These are phyloP conservation scores for Penicillium sp. DNA, from an alignment of 2,329 filamentous ascomycete genomes.

Conservation along the genomic window DNA sequence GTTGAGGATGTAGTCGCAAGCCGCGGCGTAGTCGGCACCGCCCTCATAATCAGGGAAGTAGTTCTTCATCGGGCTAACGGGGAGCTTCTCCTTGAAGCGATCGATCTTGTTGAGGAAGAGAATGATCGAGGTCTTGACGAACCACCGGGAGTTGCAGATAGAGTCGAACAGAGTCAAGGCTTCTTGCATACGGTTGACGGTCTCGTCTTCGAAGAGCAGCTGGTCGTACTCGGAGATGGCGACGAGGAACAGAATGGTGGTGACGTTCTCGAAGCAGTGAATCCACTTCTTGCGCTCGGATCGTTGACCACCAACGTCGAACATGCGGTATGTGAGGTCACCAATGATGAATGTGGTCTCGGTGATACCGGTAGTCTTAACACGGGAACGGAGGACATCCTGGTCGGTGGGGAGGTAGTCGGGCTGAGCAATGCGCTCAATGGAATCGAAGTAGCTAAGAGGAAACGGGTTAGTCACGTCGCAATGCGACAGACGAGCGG, in stretches of 20 bases:
- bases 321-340: slow-evolving; percentile 94
- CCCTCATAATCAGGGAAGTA: slow-evolving; percentile 80
- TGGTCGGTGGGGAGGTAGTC: slow-evolving; percentile 96
- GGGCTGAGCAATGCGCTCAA: slow-evolving; percentile 82
- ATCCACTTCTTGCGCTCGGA: slow-evolving; percentile 99
- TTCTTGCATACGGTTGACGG: slow-evolving; percentile 76
- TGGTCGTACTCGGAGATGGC: slow-evolving; percentile 98
- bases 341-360: slow-evolving; percentile 96
- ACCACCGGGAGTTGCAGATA: slow-evolving; percentile 71
- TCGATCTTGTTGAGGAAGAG: slow-evolving; percentile 76
- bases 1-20: slow-evolving; percentile 98
- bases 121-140: slow-evolving; percentile 71
- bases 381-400: slow-evolving; percentile 91
- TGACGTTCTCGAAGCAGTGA: slow-evolving; percentile 97
- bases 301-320: slow-evolving; percentile 92
- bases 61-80: slow-evolving; percentile 72
- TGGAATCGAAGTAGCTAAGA: slow-evolving; percentile 90
- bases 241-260: slow-evolving; percentile 92
- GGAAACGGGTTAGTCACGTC: slow-evolving; percentile 35
- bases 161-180: slow-evolving; percentile 70
- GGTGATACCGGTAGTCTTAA: slow-evolving; percentile 96
- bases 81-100: slow-evolving; percentile 72
- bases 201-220: slow-evolving; percentile 93
- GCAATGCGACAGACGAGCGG: background rate
- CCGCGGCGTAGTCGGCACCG: slow-evolving; percentile 90